Evolutionary conservation across 139 green algal species (phyloP).

Genomic region (Desmodesmus armatus): DNA sequence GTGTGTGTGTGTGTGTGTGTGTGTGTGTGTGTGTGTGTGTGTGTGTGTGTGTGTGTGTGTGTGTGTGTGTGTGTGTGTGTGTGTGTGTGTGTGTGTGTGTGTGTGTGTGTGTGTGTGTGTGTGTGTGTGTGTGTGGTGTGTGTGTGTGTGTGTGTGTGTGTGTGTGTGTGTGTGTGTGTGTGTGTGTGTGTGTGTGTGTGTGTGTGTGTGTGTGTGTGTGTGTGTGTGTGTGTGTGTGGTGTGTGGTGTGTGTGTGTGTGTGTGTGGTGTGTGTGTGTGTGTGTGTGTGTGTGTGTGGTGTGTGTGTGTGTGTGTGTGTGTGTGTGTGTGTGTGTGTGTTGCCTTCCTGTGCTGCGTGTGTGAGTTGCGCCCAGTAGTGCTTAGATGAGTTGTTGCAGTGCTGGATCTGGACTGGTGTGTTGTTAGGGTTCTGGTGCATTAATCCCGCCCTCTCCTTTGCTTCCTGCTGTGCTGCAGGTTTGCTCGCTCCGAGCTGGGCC

Average conservation of each 20-base stretch:
- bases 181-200: neutral
- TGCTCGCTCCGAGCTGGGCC: constrained; percentile 67
- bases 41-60: neutral
- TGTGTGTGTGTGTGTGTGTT: neutral
- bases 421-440: neutral
- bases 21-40: neutral
- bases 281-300: neutral
- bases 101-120: neutral
- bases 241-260: neutral
- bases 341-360: neutral
- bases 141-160: neutral
- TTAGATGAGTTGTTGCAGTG: neutral
- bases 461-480: constrained; percentile 63
- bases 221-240: neutral
- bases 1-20: neutral
- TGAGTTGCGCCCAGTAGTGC: neutral
- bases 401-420: neutral
- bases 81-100: neutral
- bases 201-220: neutral
- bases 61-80: neutral
- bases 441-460: neutral
- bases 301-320: too few relatives aligned
- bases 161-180: neutral
- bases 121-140: neutral
- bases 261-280: neutral